These are phyloP conservation scores for Phytophthora cactorum DNA, from an alignment of 352 stramenopile genomes.

Conservation along the genomic window DNA sequence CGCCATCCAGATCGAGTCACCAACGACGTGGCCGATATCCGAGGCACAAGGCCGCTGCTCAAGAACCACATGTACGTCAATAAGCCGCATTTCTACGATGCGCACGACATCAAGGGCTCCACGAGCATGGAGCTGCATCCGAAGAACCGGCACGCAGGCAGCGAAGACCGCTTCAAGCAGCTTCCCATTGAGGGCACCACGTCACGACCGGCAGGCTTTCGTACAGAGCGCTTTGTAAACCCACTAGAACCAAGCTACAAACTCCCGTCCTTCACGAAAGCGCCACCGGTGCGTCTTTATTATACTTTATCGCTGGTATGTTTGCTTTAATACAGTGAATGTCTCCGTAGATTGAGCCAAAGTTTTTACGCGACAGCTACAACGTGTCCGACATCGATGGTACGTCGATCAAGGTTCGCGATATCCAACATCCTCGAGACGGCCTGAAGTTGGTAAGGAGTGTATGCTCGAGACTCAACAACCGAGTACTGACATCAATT, in stretches of 20 bases:
- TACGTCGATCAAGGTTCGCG: constrained; percentile 50
- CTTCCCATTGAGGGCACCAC: constrained; percentile 68
- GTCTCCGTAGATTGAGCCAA: constrained; percentile 42
- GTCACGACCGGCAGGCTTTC: constrained; percentile 57
- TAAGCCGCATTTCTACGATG: constrained; percentile 73
- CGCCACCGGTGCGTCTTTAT: constrained; percentile 37
- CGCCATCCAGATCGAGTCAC: constrained; percentile 51
- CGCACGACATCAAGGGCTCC: constrained; percentile 65
- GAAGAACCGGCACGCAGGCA: constrained; percentile 47
- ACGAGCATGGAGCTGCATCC: constrained; percentile 69
- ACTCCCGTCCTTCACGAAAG: constrained; percentile 53
- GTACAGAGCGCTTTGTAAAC: constrained; percentile 70
- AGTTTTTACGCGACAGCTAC: constrained; percentile 81
- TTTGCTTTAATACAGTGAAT: neutral
- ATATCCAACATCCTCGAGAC: constrained; percentile 56
- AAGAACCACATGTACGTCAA: constrained; percentile 71
- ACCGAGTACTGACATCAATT: neutral
- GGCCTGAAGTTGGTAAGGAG: constrained; percentile 46
- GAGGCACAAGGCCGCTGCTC: constrained; percentile 50
- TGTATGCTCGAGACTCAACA: neutral
- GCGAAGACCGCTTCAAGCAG: constrained; percentile 72
- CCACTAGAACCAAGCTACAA: constrained; percentile 70
- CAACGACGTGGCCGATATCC: constrained; percentile 77
- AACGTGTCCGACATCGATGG: constrained; percentile 77
- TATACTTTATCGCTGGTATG: neutral